Evolutionary conservation across 2,329 filamentous ascomycete genomes (phyloP), one percentile per base, ranked within the genome.

Genomic region (Epichloe bromicola): DNA sequence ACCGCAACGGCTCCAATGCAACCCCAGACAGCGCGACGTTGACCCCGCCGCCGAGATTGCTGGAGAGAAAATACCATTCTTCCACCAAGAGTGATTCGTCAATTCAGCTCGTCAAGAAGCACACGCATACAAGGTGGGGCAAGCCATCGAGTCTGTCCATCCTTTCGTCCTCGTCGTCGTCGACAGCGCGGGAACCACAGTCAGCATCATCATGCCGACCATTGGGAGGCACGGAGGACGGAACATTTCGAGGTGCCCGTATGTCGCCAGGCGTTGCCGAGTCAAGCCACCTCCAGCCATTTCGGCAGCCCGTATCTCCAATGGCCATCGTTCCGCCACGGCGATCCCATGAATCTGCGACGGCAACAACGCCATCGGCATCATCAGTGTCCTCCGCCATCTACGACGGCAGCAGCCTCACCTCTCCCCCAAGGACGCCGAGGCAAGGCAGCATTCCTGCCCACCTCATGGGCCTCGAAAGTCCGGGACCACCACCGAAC

Each of bases 401-500:
- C 3, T n/a, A 14, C 17, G 39, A 42, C 23, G 11, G 5, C 40
- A 43, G 20, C 14, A 23, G 34, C 17, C 39, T 46, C n/a, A 17
- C 45, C 14, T 52, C 51, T 23, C 48, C 11, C 11, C 54, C 49
- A 5, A 42, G 38, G 19, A 52, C 55, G 8, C 49, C 56, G 30
- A 19, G 30, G 5, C 39, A 48, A 11, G 46, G 10, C 20, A 30
- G 26, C 3, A 19, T 46, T 4, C 52, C 56, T 1, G 51, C 55
- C 3, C 52, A 54, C n/a, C 51, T 60, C 44, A 50, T 54, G 40
- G 39, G 52, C 36, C 54, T 65, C 23, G 55, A 58, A n/a, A 60
- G 63, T 30, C 60, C 68, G 19, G 70, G 72, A 0, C 72, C 74
- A 0, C 72, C 73, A 0, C 74, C 74, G 0, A 70, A 55, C 5